These are phyloP conservation scores for Pyrenophora teres DNA, from an alignment of 2,329 filamentous ascomycete species.

Conservation along the genomic window DNA sequence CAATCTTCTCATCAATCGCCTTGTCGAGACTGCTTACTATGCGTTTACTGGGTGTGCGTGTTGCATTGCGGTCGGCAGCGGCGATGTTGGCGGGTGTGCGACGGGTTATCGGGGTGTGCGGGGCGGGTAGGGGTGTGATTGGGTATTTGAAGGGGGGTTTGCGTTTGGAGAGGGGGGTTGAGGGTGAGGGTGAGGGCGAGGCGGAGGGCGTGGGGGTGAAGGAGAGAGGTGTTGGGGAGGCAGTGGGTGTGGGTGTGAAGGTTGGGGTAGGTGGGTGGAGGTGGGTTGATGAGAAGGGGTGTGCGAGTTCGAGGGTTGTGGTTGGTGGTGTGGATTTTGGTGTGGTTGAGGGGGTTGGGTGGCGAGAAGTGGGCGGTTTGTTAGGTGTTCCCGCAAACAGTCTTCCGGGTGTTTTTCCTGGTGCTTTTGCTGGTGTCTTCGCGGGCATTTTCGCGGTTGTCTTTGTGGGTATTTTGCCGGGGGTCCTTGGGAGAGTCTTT, in stretches of 20 bases:
- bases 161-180: not conserved
- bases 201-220: not conserved
- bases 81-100: not conserved
- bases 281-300: not conserved
- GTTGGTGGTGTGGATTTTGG: not conserved
- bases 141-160: not conserved
- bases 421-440: not conserved
- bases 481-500: too few species aligned
- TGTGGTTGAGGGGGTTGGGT: not conserved
- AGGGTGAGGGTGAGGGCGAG: too few species aligned
- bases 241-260: not conserved
- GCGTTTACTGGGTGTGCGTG: constrained; percentile 31
- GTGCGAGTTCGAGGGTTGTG: not conserved
- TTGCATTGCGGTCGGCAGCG: constrained; percentile 17
- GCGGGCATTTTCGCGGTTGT: not conserved
- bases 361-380: not conserved
- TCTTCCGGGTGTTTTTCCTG: not conserved
- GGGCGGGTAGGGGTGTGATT: not conserved
- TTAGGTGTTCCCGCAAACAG: not conserved
- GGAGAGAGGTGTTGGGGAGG: not conserved
- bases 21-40: constrained; percentile 23
- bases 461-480: too few species aligned
- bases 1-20: constrained; percentile 37
- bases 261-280: not conserved
- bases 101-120: not conserved